These are phyloP conservation scores for Penicillium lividum DNA, from an alignment of 495 filamentous ascomycete genomes.

Conservation along the genomic window DNA sequence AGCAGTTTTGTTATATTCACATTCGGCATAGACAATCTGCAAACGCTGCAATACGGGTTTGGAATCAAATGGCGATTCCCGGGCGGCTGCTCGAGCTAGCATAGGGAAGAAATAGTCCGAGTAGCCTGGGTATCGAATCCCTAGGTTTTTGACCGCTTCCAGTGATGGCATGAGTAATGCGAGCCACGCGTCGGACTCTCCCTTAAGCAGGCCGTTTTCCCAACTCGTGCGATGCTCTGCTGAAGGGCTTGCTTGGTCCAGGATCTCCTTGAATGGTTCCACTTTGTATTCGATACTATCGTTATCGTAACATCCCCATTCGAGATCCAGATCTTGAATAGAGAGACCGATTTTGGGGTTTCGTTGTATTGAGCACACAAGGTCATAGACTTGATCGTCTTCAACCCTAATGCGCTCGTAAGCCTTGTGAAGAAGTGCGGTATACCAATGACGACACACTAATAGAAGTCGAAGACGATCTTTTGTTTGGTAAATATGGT, in stretches of 20 bases:
- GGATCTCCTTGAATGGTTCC: background rate
- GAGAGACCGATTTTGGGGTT: background rate
- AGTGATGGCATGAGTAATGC: slow-evolving; percentile 1
- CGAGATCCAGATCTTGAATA: background rate
- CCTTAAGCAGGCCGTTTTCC: background rate
- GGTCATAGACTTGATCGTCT: background rate
- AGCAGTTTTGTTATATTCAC: background rate
- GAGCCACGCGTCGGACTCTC: background rate
- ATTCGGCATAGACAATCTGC: background rate
- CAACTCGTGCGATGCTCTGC: background rate
- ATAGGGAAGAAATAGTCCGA: background rate
- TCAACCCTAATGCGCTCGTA: slow-evolving; percentile 1
- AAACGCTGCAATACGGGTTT: background rate
- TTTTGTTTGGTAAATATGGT: background rate
- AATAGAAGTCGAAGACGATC: background rate
- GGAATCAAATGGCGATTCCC: background rate
- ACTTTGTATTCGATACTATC: background rate
- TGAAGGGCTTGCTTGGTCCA: background rate
- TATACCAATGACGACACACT: background rate
- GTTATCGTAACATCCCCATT: background rate
- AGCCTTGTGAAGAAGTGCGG: background rate
- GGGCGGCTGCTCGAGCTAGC: background rate
- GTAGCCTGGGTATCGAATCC: background rate
- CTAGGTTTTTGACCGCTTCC: background rate
- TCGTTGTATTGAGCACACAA: background rate